A percentile compares a stretch with the other conserved stretches of the same genome.
Evolutionary conservation across 1,284 basidiomycete species (phyloP).

Genomic region (Cutaneotrichosporon sp.): DNA sequence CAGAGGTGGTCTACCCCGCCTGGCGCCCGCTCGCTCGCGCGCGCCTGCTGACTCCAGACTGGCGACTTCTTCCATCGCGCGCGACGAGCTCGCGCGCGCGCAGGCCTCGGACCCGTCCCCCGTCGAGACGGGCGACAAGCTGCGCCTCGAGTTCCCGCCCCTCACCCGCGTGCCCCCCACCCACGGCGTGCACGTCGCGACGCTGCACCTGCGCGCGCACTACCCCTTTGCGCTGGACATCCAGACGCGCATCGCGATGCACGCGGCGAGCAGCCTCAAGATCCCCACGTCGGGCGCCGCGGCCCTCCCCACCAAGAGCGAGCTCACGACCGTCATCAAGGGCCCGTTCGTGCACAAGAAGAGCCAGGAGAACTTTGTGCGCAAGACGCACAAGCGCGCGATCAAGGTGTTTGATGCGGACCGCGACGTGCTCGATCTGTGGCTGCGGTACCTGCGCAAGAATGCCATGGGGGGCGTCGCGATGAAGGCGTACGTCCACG

Average conservation of each 20-base stretch:
- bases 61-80: neutral
- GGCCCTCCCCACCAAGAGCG: slow-evolving; percentile 72
- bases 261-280: slow-evolving; percentile 78
- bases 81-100: neutral
- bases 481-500: slow-evolving; percentile 77
- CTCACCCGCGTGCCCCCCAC: slow-evolving; percentile 48
- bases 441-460: slow-evolving; percentile 75
- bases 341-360: slow-evolving; percentile 94
- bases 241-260: slow-evolving; percentile 79
- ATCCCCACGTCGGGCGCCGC: slow-evolving; percentile 76
- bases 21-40: neutral
- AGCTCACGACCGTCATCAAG: slow-evolving; percentile 82
- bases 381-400: slow-evolving; percentile 75
- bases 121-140: neutral
- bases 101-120: neutral
- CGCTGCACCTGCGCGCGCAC: slow-evolving; percentile 80
- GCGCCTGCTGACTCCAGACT: neutral
- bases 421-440: slow-evolving; percentile 73
- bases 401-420: slow-evolving; percentile 92
- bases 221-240: slow-evolving; percentile 68
- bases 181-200: slow-evolving; percentile 75
- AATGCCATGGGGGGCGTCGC: slow-evolving; percentile 85
- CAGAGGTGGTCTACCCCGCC: too few relatives aligned
- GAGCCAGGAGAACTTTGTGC: slow-evolving; percentile 92
- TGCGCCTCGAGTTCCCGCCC: slow-evolving; percentile 11